Evolutionary conservation across 2,329 filamentous ascomycete species (phyloP), one percentile per base, ranked within the genome.

Genomic region (Aureobasidium lini): DNA sequence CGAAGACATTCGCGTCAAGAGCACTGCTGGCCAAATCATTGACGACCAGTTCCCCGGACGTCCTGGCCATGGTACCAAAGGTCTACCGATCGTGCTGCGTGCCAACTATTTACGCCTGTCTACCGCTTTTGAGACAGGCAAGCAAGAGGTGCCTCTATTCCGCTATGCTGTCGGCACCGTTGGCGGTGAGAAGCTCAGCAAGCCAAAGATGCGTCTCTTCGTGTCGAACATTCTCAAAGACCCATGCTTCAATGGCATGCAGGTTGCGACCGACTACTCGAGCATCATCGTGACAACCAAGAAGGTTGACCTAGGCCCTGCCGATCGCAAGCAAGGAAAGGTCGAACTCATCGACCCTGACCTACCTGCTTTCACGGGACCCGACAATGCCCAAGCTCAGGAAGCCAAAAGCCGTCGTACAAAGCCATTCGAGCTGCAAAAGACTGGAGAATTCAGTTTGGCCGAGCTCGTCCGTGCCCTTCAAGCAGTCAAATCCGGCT

Each of bases 121-220:
- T 8, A 71, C 72, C 8, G 71, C 68, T 9, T 71, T 61, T n/a
- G 72, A 70, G n/a, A 53, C 57, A 4, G 63, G 62, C 7, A 69
- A 60, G 59, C 49, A 39, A 15, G 61, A 62, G 11, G 42, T 68
- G 8, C 57, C 62, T 1, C 64, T 80, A 1, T 75, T 69, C 59
- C 72, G 75, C 3, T 80, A 81, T 60, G 69, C 71, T 34, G 63
- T 80, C 18, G 57, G 60, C 62, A 67, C 73, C 23, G 61, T 63
- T 1, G 66, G 73, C 18, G 62, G 63, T 1, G 65, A 68, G n/a
- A 64, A 69, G 3, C 43, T 68, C 29, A 67, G 68, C 42, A 76
- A 75, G 56, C 72, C 72, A 36, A 81, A 78, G 67, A 77, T 72
- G 37, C 73, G 74, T 43, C 76, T 76, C 5, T 70, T 83, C 5